phyloP scores from a whole-genome alignment of 768 basidiomycete genomes.

The Mrakia gelida region DNA sequence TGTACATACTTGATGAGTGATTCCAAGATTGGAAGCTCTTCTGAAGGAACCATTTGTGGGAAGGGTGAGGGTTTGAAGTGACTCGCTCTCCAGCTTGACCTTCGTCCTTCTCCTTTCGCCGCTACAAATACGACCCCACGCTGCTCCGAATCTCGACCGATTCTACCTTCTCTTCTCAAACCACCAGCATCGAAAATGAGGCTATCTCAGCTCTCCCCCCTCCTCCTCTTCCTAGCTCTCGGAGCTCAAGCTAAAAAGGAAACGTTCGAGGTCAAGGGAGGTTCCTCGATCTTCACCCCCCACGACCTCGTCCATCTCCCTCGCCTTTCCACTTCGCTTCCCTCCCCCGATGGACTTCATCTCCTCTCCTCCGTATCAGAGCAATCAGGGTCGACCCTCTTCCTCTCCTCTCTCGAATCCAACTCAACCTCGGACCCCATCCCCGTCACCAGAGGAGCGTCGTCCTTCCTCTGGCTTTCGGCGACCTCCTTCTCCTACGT shows the following conservation, averaged over 20 bases:
- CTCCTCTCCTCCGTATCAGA: constrained; percentile 20
- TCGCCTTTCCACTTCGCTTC: background rate
- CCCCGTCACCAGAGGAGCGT: background rate
- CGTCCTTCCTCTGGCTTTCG: constrained; percentile 37
- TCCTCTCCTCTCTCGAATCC: constrained; percentile 20
- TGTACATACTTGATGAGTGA: constrained; percentile 75
- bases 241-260: background rate
- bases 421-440: constrained; percentile 17
- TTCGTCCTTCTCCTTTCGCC: too few relatives aligned
- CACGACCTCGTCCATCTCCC: constrained; percentile 25
- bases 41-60: constrained; percentile 34
- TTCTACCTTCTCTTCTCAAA: background rate
- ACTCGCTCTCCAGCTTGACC: background rate
- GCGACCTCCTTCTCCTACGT: constrained; percentile 34
- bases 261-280: background rate
- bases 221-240: background rate
- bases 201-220: background rate
- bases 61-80: background rate
- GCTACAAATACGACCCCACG: background rate
- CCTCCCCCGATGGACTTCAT: background rate
- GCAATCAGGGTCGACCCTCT: constrained; percentile 9
- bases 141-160: background rate
- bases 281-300: background rate
- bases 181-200: background rate
- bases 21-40: constrained; percentile 91